phyloP scores from a whole-genome alignment of 345 rosid genomes.

The Eucalyptus decipiens region DNA sequence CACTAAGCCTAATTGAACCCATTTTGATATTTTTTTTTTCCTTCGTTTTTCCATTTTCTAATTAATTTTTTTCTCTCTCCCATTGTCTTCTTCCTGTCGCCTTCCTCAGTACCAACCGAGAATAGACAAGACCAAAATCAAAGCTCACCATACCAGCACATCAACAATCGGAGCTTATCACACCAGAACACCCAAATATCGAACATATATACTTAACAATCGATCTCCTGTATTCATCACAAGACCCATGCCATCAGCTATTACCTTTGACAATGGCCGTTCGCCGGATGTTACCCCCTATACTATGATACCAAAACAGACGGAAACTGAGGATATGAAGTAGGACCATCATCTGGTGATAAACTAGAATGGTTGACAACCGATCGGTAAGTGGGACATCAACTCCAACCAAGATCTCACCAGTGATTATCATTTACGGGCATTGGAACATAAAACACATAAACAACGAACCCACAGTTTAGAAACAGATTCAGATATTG shows the following conservation, averaged over 20 bases:
- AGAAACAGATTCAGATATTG: too few species aligned
- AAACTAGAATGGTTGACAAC: neutral
- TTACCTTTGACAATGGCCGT: neutral
- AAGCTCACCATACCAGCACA: neutral
- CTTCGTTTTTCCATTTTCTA: neutral
- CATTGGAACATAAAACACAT: neutral
- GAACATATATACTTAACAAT: neutral
- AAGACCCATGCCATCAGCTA: neutral
- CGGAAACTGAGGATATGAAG: neutral
- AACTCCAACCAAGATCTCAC: neutral
- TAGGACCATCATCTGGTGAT: neutral
- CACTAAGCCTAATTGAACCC: neutral
- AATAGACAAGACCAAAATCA: neutral
- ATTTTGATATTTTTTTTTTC: too few species aligned
- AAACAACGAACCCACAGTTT: neutral
- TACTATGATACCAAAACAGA: neutral
- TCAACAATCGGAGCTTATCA: neutral
- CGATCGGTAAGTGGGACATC: neutral
- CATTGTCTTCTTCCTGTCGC: neutral
- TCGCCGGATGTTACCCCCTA: neutral
- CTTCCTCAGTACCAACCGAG: neutral
- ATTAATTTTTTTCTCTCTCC: neutral
- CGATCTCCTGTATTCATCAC: neutral
- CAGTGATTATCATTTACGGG: neutral
- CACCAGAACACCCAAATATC: neutral